phyloP scores from a whole-genome alignment of 2,329 filamentous ascomycete species.

The Triangularia setosa region DNA sequence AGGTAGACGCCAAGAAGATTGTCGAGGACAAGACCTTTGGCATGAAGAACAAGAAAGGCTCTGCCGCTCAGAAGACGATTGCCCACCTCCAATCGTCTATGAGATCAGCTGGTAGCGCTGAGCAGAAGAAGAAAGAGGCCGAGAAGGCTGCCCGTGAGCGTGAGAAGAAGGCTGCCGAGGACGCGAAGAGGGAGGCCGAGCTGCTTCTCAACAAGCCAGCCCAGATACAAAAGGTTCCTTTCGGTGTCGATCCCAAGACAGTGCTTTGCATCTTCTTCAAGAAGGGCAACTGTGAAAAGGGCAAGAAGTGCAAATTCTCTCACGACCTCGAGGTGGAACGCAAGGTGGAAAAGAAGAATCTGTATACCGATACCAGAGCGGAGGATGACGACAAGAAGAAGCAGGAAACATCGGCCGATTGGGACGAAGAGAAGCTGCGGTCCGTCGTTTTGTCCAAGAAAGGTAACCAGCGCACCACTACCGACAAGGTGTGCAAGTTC shows the following conservation, averaged over 20 bases:
- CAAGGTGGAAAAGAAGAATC: slow-evolving; percentile 85
- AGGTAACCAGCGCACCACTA: slow-evolving; percentile 90
- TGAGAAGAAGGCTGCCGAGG: slow-evolving; percentile 88
- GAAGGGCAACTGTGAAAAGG: slow-evolving; percentile 96
- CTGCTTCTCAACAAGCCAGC: slow-evolving; percentile 86
- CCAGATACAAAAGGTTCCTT: slow-evolving; percentile 95
- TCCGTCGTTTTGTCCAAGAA: slow-evolving; percentile 93
- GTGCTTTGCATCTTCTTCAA: slow-evolving; percentile 96
- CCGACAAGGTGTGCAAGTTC: slow-evolving; percentile 98
- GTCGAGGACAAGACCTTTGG: slow-evolving; percentile 97
- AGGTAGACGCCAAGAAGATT: slow-evolving; percentile 53
- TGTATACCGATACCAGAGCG: slow-evolving; percentile 81
- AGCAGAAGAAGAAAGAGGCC: slow-evolving; percentile 76
- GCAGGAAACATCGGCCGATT: slow-evolving; percentile 88
- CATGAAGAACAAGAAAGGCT: slow-evolving; percentile 99
- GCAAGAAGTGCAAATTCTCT: slow-evolving; percentile 95
- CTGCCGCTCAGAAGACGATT: slow-evolving; percentile 84
- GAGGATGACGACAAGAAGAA: slow-evolving; percentile 76
- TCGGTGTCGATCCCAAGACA: slow-evolving; percentile 97
- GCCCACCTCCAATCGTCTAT: slow-evolving; percentile 73
- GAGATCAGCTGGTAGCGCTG: slow-evolving; percentile 71
- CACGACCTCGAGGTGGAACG: slow-evolving; percentile 87
- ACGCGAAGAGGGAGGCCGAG: slow-evolving; percentile 74
- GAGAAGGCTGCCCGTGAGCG: slow-evolving; percentile 67
- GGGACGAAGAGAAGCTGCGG: slow-evolving; percentile 94